Base-by-base conservation (phyloP, 345 rosid species). In the Combretum micranthum region DNA sequence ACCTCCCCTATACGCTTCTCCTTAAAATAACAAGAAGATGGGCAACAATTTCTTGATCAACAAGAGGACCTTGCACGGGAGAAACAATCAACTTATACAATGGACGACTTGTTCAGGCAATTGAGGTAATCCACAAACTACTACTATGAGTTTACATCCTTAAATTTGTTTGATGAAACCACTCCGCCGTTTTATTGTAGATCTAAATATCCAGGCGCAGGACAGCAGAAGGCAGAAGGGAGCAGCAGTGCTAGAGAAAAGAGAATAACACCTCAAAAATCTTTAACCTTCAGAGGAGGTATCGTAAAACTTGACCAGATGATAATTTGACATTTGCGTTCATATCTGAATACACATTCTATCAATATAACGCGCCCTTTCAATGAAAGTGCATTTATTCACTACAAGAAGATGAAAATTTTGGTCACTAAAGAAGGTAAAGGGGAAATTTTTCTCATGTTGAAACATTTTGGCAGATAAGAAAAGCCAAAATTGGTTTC, bases 251-350 rank as follows among this genome's bases (percentile, higher is more conserved):
- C 8, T 21, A 65, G 44, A 52, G 74, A 63, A 9, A 56, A 59
- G 54, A 56, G 67, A 59, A 47, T 59, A 16, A 62, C 69, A 43
- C 42, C 56, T 21, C 77, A 59, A 39, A 83, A 65, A 47, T 56
- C 77, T 48, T 63, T n/a, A 32, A 69, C 80, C 19, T 66, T 69
- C 58, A 65, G 71, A 71, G 79, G 67, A 76, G 78, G 79, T 83
- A 59, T 5, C 10, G 8, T 13, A 15, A 20, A 20, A 42, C 18
- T 14, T 21, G 47, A 22, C 20, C 20, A 2, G 9, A 32, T 32
- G 39, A 15, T 49, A 13, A 11, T 39, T 26, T 20, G 55, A 16
- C 20, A 17, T 12, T 26, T 20, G 15, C 19, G 12, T 16, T 2
- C 15, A 43, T 14, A 20, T 13, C 10, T 39, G 19, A 32, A 6